Base-by-base conservation (phyloP, 2,329 filamentous ascomycete genomes). In the Xylariaceae sp. region DNA sequence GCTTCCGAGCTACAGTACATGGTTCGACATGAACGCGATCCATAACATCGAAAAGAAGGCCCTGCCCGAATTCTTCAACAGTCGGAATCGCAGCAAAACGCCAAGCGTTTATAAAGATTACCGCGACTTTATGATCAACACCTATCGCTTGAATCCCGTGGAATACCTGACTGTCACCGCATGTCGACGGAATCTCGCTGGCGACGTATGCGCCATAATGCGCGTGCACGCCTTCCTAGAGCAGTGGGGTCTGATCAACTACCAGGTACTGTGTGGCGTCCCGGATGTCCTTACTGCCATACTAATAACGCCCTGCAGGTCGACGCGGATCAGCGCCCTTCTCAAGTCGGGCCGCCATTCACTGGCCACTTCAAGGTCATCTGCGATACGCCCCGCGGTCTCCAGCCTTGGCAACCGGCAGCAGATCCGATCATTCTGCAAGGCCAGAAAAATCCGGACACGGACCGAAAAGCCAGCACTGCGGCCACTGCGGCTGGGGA, bases 101-200 rank as follows among this genome's bases (percentile, higher is more conserved):
- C 85, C 88, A 1, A 83, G 88, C 34, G 87, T 97, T 15, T 98
- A 98, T 71, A 97, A 97, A 66, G 92, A 98, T 60, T 98, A 98
- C 65, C 83, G 92, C 53, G 92, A 98, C 60, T 98, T 98, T 60
- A 98, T 98, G 92, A 88, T 98, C 69, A 98, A 98, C 69, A 97
- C 92, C 11, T 98, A 98, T 66, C 83, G 92, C 26, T 70, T 98
- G 40, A 98, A 97, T 60, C 92, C 92, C 4, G 77, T 88, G 38
- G 92, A 98, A 63, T 98, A 98, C 59, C 74, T 98, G 39, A 98
- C 92, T 4, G 90, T 98, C 38, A 98, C 92, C 9, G 92, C 92
- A 35, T 98, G 92, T 61, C 78, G 92, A 48, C 79, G 92, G 51
- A 98, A 98, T 62, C 67, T 98, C 57, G 92, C 92, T 15, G 92